These are phyloP conservation scores for Hypoxylon lienhwacheense DNA, from an alignment of 495 filamentous ascomycete genomes.

Conservation along the genomic window DNA sequence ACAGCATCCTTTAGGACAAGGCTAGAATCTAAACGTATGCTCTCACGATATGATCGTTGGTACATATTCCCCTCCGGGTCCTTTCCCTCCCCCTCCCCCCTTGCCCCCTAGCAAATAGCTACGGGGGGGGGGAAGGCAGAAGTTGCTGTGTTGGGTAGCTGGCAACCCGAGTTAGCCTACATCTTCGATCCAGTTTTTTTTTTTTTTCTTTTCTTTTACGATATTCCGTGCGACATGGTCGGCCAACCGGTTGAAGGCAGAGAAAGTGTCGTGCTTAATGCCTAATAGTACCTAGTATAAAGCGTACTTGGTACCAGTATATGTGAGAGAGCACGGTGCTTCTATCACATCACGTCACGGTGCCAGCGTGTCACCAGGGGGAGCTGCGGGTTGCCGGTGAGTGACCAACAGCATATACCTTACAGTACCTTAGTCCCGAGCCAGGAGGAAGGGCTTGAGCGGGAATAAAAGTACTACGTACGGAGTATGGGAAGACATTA, in stretches of 20 bases:
- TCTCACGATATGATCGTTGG: no score
- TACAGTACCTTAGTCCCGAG: no score
- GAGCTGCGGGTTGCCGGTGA: constrained; percentile 30
- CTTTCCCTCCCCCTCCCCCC: no score
- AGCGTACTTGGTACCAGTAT: no score
- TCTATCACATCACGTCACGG: constrained; percentile 15
- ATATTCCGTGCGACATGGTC: constrained; percentile 20
- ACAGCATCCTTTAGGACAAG: neutral
- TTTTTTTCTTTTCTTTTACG: constrained; percentile 14
- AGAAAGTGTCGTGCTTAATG: constrained; percentile 1
- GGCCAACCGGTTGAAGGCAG: constrained; percentile 23
- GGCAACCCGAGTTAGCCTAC: constrained; percentile 17
- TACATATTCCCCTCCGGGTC: no score
- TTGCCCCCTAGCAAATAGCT: no score
- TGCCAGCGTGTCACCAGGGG: constrained; percentile 17
- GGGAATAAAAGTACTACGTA: neutral
- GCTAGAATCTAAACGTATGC: constrained; percentile 3
- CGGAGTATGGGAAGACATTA: constrained; percentile 25
- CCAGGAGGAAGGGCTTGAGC: neutral
- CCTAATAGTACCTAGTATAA: no score
- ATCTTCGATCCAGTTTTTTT: constrained; percentile 15
- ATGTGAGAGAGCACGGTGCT: constrained; percentile 24
- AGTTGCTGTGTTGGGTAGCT: constrained; percentile 13
- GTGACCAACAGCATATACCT: constrained; percentile 7
- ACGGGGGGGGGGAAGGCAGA: no score